phyloP scores from a whole-genome alignment of 306 rosid genomes.

The Medicago arabica region DNA sequence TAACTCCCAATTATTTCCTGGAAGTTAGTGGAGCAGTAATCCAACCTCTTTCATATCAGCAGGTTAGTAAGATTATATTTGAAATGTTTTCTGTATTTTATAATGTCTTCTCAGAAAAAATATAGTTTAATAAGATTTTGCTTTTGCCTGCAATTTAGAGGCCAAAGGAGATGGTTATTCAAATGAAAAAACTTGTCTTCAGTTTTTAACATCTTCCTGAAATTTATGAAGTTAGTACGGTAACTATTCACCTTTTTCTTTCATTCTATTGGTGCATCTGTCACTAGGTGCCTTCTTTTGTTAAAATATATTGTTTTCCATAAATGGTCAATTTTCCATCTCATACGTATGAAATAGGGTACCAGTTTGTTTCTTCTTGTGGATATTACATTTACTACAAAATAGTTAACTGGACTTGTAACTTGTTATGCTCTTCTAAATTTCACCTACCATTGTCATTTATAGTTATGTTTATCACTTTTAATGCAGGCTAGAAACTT shows the following conservation, averaged over 20 bases:
- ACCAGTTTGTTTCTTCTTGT: conserved; percentile 22
- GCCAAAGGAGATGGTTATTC: conserved; percentile 14
- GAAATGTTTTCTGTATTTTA: conserved; percentile 22
- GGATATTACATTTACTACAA: conserved; percentile 1
- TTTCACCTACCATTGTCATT: conserved; percentile 8
- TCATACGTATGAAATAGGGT: conserved; percentile 5
- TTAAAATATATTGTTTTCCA: conserved; percentile 42
- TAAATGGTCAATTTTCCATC: conserved; percentile 24
- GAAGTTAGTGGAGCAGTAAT: conserved; percentile 95
- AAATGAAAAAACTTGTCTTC: conserved; percentile 5
- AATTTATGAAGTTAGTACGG: conserved; percentile 18
- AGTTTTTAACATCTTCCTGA: conserved; percentile 18
- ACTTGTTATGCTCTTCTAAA: conserved; percentile 24
- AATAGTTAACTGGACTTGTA: background rate
- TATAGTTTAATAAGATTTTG: conserved; percentile 19
- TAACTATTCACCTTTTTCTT: conserved; percentile 3
- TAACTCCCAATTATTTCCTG: conserved; percentile 87
- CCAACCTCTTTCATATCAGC: conserved; percentile 97
- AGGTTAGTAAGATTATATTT: conserved; percentile 66
- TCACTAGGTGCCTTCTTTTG: conserved; percentile 12
- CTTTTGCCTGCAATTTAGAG: conserved; percentile 19
- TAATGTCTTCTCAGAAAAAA: conserved; percentile 7
- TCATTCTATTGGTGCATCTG: conserved; percentile 25
- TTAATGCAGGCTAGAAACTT: conserved; percentile 91
- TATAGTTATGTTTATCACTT: conserved; percentile 31